A percentile compares a stretch with the other conserved stretches of the same genome.
Evolutionary conservation across 148 eudicot species (phyloP).

Genomic region (Chenopodium quinoa): DNA sequence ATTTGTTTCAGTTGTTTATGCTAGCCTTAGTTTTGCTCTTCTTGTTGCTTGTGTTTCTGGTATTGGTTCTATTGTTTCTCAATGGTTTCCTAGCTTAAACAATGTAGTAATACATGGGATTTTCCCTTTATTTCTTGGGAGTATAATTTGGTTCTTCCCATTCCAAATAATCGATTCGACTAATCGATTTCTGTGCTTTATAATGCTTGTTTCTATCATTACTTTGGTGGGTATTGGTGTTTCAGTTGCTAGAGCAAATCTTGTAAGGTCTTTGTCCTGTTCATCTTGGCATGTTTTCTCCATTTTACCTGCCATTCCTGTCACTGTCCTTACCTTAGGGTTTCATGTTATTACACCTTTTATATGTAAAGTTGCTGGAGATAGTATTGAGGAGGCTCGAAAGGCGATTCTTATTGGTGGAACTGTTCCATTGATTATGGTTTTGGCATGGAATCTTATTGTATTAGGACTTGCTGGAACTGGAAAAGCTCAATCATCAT

Average conservation of each 20-base stretch:
- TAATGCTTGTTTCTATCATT: constrained; percentile 63
- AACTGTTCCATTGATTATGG: constrained; percentile 59
- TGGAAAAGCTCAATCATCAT: constrained; percentile 25
- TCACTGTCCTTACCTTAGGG: constrained; percentile 65
- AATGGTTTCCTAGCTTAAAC: constrained; percentile 48
- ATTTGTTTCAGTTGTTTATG: constrained; percentile 57
- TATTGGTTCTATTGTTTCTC: constrained; percentile 55
- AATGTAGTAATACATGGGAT: constrained; percentile 37
- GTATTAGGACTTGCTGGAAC: constrained; percentile 67
- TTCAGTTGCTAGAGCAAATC: constrained; percentile 40
- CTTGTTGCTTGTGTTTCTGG: constrained; percentile 75
- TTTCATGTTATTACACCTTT: constrained; percentile 80
- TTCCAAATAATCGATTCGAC: constrained; percentile 48
- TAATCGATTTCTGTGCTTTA: constrained; percentile 50
- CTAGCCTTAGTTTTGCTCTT: constrained; percentile 64
- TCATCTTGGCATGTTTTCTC: constrained; percentile 53
- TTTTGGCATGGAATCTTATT: constrained; percentile 64
- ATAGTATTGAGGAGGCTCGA: constrained; percentile 47
- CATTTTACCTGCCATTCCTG: constrained; percentile 65
- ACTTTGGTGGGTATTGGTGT: constrained; percentile 58
- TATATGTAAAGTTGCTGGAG: constrained; percentile 61
- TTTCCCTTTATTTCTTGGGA: constrained; percentile 49
- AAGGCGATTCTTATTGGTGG: constrained; percentile 65
- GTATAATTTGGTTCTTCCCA: constrained; percentile 44
- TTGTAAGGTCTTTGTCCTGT: constrained; percentile 38